Percentiles rank a stretch among this genome's conserved stretches.
Conservation (phyloP, 108 stramenopile species). For the Mediolabrus comicus region DNA sequence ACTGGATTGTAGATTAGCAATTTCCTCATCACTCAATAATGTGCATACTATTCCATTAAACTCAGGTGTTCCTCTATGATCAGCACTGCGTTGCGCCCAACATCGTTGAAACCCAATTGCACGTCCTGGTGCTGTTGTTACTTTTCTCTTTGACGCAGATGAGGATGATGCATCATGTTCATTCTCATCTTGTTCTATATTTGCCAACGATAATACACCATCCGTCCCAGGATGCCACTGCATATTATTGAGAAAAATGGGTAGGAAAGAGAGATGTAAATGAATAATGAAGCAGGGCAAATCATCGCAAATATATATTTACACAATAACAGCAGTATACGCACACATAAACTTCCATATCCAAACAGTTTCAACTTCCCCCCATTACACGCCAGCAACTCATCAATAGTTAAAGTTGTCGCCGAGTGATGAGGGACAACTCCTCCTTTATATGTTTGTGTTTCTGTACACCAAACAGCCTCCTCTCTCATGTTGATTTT, state of each 20-base stretch:
- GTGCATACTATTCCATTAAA: conserved; percentile 89
- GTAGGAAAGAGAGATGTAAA: too few relatives aligned
- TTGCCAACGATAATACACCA: conserved; percentile 50
- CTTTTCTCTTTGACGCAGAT: conserved; percentile 6
- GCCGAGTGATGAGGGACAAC: conserved; percentile 46
- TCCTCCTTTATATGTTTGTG: conserved; percentile 74
- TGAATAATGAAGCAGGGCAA: too few relatives aligned
- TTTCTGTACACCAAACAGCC: conserved; percentile 61
- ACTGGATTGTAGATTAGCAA: conserved; percentile 17
- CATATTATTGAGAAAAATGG: too few relatives aligned
- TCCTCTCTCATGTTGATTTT: too few relatives aligned
- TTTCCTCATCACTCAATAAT: conserved; percentile 70
- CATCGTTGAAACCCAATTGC: conserved; percentile 70
- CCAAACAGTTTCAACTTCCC: conserved; percentile 72
- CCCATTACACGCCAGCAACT: conserved; percentile 41
- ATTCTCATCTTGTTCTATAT: conserved; percentile 17
- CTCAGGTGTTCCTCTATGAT: conserved; percentile 73
- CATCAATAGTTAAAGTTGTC: conserved; percentile 38
- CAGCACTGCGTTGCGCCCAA: conserved; percentile 83
- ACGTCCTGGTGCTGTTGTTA: conserved; percentile 37
- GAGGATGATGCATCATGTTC: conserved; percentile 13
- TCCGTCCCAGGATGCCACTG: conserved; percentile 86
- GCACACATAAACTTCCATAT: conserved; percentile 83
- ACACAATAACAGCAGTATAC: too few relatives aligned
- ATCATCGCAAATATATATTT: too few relatives aligned